phyloP scores from a whole-genome alignment of 345 rosid species.

The Populus deltoides region DNA sequence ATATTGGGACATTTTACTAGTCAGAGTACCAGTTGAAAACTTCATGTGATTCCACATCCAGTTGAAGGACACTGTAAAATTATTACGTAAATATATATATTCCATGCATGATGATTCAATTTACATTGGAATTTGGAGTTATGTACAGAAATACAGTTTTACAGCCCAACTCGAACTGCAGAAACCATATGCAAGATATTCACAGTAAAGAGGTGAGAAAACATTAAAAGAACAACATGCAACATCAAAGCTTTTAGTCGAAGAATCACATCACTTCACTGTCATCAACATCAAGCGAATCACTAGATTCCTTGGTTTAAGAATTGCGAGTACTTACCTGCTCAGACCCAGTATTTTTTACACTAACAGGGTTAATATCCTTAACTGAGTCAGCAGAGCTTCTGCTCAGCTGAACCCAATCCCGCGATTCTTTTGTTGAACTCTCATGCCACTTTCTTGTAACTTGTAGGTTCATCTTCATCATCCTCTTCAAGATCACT shows the following conservation, averaged over 20 bases:
- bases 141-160: slow-evolving; percentile 47
- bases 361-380: slow-evolving; percentile 35
- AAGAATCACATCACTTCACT: slow-evolving; percentile 44
- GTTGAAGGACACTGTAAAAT: background rate
- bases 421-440: slow-evolving; percentile 53
- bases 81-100: background rate
- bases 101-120: slow-evolving; percentile 22
- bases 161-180: slow-evolving; percentile 18
- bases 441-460: slow-evolving; percentile 49
- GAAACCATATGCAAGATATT: slow-evolving; percentile 31
- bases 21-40: background rate
- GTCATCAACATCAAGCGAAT: slow-evolving; percentile 68
- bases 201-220: slow-evolving; percentile 19
- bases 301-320: slow-evolving; percentile 54
- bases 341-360: slow-evolving; percentile 30
- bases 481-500: slow-evolving; percentile 98
- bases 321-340: slow-evolving; percentile 44
- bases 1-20: background rate
- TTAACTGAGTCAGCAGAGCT: slow-evolving; percentile 46
- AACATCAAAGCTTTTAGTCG: background rate
- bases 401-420: slow-evolving; percentile 59
- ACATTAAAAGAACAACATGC: slow-evolving; percentile 13
- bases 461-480: slow-evolving; percentile 44
- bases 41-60: background rate
- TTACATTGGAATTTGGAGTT: slow-evolving; percentile 11